Conservation (phyloP, 1,139 yeast species). For the Debaryomycetaceae sp. region DNA sequence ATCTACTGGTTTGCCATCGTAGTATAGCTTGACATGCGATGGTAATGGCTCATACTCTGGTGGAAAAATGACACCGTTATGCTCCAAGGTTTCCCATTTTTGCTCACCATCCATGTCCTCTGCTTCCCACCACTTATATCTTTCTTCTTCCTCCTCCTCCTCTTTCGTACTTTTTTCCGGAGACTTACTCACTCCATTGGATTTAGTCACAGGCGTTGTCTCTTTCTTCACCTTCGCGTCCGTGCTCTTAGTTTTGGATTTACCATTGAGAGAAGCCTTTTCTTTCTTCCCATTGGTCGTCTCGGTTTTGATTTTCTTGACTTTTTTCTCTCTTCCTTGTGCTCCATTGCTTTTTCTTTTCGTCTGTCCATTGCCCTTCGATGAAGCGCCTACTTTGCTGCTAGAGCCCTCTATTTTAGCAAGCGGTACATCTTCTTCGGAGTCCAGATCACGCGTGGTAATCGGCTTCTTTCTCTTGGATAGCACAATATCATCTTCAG, state of each 20-base stretch:
- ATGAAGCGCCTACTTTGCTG: slow-evolving; percentile 1
- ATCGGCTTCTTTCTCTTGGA: slow-evolving; percentile 6
- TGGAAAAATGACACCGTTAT: slow-evolving; percentile 90
- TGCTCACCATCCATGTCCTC: slow-evolving; percentile 67
- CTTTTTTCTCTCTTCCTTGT: background rate
- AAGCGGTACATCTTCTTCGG: slow-evolving; percentile 10
- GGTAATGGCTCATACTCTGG: slow-evolving; percentile 90
- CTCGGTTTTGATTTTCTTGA: slow-evolving; percentile 4
- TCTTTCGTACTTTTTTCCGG: slow-evolving; percentile 15
- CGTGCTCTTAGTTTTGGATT: background rate
- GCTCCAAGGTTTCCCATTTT: slow-evolving; percentile 85
- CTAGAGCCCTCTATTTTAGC: slow-evolving; percentile 4
- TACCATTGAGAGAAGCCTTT: background rate
- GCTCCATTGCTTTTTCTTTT: slow-evolving; percentile 3
- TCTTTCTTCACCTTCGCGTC: slow-evolving; percentile 5
- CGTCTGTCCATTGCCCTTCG: slow-evolving; percentile 1
- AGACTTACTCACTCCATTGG: background rate
- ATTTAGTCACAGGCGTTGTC: slow-evolving; percentile 1
- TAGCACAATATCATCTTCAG: slow-evolving; percentile 10
- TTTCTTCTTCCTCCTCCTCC: slow-evolving; percentile 59
- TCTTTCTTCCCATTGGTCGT: slow-evolving; percentile 3
- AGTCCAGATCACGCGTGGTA: slow-evolving; percentile 5
- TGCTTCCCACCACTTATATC: slow-evolving; percentile 86
- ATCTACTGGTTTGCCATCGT: slow-evolving; percentile 70
- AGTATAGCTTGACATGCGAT: slow-evolving; percentile 67